Conservation (phyloP, 768 basidiomycete species). For the Pulveroboletus sp. region DNA sequence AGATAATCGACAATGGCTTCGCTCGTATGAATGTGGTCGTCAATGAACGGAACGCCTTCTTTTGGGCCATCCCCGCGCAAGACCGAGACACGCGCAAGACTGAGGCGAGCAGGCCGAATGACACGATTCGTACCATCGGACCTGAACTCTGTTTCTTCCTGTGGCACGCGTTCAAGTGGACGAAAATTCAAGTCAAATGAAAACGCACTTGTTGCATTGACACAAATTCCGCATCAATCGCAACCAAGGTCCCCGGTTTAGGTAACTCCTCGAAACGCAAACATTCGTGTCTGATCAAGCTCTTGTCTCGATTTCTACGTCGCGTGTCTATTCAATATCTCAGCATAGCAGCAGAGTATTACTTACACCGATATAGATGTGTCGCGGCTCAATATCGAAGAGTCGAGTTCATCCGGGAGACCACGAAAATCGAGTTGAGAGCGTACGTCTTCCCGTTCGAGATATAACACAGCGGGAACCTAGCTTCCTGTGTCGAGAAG, state of each 20-base stretch:
- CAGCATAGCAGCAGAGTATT: not conserved
- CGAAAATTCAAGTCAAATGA: not conserved
- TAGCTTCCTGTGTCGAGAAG: constrained; percentile 29
- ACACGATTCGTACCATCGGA: constrained; percentile 95
- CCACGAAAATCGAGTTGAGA: constrained; percentile 58
- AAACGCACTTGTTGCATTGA: constrained; percentile 82
- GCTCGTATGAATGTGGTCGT: constrained; percentile 96
- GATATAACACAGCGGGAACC: constrained; percentile 89
- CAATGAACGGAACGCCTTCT: constrained; percentile 90
- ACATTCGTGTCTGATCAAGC: constrained; percentile 73
- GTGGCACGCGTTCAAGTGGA: constrained; percentile 1
- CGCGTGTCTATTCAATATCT: not conserved
- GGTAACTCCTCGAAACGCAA: constrained; percentile 77
- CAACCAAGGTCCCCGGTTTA: constrained; percentile 79
- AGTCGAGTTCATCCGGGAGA: constrained; percentile 67
- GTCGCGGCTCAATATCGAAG: constrained; percentile 76
- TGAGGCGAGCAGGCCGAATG: constrained; percentile 85
- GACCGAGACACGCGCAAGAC: constrained; percentile 93
- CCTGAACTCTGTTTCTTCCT: constrained; percentile 95
- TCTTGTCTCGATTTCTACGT: constrained; percentile 70
- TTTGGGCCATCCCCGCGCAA: constrained; percentile 80
- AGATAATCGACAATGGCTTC: constrained; percentile 95
- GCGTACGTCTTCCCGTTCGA: constrained; percentile 69
- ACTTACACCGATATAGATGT: constrained; percentile 84
- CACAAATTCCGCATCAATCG: constrained; percentile 98